These are phyloP conservation scores for Aspergillus sp. DNA, from an alignment of 2,329 filamentous ascomycete genomes.

Conservation along the genomic window DNA sequence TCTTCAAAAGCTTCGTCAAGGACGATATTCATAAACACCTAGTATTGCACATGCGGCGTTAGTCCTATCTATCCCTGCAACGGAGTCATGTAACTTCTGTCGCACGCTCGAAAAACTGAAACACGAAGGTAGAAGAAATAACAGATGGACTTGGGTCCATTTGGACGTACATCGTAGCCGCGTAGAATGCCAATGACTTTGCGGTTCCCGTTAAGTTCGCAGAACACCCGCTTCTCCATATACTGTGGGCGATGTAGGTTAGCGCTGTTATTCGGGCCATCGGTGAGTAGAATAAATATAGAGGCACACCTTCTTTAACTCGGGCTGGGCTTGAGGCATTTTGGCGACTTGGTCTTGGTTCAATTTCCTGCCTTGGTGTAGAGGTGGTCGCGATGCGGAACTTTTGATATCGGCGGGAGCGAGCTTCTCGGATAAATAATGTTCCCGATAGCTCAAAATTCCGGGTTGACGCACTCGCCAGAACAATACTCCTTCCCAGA, in stretches of 20 bases:
- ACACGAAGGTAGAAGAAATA: not conserved
- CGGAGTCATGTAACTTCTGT: not conserved
- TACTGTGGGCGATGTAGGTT: conserved; percentile 61
- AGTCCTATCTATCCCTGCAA: not conserved
- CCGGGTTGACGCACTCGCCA: conserved; percentile 10
- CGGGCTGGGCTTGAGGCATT: conserved; percentile 98
- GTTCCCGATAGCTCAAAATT: conserved; percentile 30
- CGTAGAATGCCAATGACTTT: conserved; percentile 94
- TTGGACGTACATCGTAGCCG: conserved; percentile 81
- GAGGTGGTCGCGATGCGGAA: conserved; percentile 24
- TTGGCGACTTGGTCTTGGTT: conserved; percentile 42
- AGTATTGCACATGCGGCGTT: conserved; percentile 2
- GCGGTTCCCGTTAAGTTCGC: conserved; percentile 95
- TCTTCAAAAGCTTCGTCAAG: conserved; percentile 96
- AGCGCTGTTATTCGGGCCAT: conserved; percentile 6
- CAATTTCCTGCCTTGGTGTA: conserved; percentile 24
- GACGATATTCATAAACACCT: conserved; percentile 98
- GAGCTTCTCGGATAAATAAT: conserved; percentile 36
- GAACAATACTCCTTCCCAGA: not conserved
- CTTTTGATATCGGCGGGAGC: conserved; percentile 30
- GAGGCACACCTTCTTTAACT: conserved; percentile 85
- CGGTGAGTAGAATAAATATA: not conserved
- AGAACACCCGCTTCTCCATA: conserved; percentile 97
- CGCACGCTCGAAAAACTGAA: no score
- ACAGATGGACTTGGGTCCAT: not conserved